Conservation (phyloP, 148 eudicot genomes). For the Rhododendron mucronatum region DNA sequence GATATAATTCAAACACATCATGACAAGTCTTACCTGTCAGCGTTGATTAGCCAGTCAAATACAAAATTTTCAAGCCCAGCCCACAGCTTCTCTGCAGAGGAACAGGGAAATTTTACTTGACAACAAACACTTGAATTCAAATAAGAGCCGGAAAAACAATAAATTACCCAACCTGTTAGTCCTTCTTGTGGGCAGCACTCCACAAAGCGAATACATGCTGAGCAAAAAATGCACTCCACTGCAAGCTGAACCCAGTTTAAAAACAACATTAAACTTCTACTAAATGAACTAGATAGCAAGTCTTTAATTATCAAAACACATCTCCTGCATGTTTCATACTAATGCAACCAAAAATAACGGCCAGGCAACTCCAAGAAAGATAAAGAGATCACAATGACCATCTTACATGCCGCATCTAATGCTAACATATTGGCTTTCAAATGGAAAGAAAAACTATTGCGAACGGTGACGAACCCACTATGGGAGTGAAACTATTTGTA, state of each 20-base stretch:
- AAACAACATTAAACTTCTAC: conserved; percentile 3
- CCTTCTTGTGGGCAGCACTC: conserved; percentile 99
- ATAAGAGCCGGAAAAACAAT: neutral
- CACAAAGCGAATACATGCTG: conserved; percentile 98
- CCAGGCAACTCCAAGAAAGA: neutral
- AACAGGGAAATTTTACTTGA: conserved; percentile 15
- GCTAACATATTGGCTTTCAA: neutral
- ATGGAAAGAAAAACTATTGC: neutral
- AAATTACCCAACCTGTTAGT: conserved; percentile 68
- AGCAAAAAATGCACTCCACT: conserved; percentile 99
- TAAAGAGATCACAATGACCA: neutral
- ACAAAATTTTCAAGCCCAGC: conserved; percentile 96
- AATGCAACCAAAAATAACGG: neutral
- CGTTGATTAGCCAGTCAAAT: conserved; percentile 97
- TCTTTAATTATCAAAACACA: neutral
- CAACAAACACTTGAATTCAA: conserved; percentile 7
- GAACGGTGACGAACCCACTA: neutral
- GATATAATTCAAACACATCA: conserved; percentile 7
- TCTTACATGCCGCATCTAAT: neutral
- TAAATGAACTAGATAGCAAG: neutral
- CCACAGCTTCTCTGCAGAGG: conserved; percentile 90
- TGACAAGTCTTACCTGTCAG: conserved; percentile 71
- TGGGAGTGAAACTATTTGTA: neutral
- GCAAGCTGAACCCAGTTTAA: conserved; percentile 64
- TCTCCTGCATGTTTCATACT: neutral